Base-by-base conservation (phyloP, 495 filamentous ascomycete genomes). In the Aspergillus sparsus region DNA sequence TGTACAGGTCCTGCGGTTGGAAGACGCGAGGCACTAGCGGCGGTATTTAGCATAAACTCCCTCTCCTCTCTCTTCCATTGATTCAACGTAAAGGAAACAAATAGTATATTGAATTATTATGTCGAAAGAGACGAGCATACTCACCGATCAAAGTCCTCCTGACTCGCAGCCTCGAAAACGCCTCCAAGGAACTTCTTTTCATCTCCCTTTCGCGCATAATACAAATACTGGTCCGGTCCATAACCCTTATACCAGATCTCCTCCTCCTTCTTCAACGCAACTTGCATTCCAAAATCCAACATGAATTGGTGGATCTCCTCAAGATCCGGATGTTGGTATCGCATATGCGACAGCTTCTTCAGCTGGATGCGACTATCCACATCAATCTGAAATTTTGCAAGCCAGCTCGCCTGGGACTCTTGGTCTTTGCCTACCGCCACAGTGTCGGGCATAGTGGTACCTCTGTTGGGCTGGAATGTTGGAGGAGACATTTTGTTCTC, bases 241-340 rank as follows among this genome's bases (percentile, higher is more conserved):
- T 85, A 85, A 6, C 85, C 84, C 18, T 80, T 74, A 68, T 76
- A 85, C 74, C 81, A 87, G 16, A 84, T 77, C 53, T 76, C 78
- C 47, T 78, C 70, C 32, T 77, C 75, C 5, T 76, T 65, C 51
- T 70, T 67, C 45, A 76, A 71, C 5, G 68, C 71, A 42, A 80
- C 72, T 31, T 66, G 66, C 62, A 86, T 79, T 58, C 84, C 85
- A 69, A 87, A 87, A 67, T 85, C 83, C 56, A 67, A 50, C 27
- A 81, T 57, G 49, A 81, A 82, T 2, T 58, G 66, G 3, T 73
- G 77, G 32, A 81, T 80, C 44, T 75, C 59, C 0, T 71, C 63
- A 7, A 81, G 65, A 55, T 82, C 71, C 0, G 78, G 74, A 58
- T 81, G 79, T 45, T 81, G 79, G 61, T 82, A 82, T 3, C 79